phyloP scores from a whole-genome alignment of 257 asterid genomes.

The Solanum piurae region DNA sequence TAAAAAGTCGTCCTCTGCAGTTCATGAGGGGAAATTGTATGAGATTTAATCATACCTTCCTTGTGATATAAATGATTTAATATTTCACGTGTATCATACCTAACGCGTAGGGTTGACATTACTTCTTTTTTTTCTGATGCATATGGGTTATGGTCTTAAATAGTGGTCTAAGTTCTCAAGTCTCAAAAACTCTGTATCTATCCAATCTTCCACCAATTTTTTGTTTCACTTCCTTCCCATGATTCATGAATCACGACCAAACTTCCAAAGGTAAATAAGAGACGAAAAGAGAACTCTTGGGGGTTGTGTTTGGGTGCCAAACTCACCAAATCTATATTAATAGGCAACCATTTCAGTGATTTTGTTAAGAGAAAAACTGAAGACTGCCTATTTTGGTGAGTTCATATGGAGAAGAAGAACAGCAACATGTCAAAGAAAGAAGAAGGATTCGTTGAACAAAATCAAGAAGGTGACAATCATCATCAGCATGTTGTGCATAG shows the following conservation, averaged over 20 bases:
- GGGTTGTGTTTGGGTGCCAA: background rate
- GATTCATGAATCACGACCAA: background rate
- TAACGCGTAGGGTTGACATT: background rate
- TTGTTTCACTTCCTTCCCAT: background rate
- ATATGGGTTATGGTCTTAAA: background rate
- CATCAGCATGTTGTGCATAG: slow-evolving; percentile 8
- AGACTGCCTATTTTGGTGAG: background rate
- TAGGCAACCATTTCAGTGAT: background rate
- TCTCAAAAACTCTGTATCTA: background rate
- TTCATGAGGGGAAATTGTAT: background rate
- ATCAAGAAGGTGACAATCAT: background rate
- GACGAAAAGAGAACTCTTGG: background rate
- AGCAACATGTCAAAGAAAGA: background rate
- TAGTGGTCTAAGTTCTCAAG: background rate
- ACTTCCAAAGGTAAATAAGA: background rate
- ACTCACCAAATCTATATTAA: background rate
- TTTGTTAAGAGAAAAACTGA: background rate
- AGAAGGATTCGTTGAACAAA: background rate
- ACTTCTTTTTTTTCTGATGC: background rate
- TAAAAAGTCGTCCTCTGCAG: background rate
- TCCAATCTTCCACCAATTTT: background rate
- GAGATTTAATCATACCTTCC: background rate
- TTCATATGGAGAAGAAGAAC: slow-evolving; percentile 1
- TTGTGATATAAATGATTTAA: background rate
- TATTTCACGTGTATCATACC: background rate